phyloP scores from a whole-genome alignment of 768 basidiomycete species.

The Mrakia gelida region DNA sequence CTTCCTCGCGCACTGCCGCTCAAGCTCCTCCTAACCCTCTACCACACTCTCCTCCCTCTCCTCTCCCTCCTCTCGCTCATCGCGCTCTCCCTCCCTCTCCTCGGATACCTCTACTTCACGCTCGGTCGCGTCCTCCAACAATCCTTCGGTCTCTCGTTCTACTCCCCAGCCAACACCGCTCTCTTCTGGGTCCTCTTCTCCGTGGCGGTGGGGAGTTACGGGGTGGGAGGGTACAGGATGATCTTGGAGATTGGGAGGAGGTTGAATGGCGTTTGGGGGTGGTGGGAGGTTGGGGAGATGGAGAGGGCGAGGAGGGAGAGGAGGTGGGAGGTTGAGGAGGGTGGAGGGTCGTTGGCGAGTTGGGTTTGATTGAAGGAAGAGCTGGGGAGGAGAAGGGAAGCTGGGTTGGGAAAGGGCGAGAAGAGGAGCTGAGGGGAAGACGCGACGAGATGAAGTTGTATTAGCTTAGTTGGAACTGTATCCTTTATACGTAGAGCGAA shows the following conservation, averaged over 20 bases:
- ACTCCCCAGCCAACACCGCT: neutral
- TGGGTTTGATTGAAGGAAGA: neutral
- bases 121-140: neutral
- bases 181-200: neutral
- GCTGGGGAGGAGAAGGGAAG: no score
- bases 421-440: no score
- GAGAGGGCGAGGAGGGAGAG: neutral
- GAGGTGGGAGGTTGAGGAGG: neutral
- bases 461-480: no score
- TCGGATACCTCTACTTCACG: neutral
- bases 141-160: neutral
- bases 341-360: neutral
- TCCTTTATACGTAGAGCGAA: no score
- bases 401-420: no score
- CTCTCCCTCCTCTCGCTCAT: neutral
- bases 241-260: neutral
- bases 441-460: no score
- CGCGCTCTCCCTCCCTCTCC: neutral
- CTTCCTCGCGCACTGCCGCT: neutral
- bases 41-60: neutral
- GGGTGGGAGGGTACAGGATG: neutral
- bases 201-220: neutral
- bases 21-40: neutral
- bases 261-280: neutral
- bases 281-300: neutral